phyloP scores from a whole-genome alignment of 2,329 filamentous ascomycete species.

The Penicillium digitatum region DNA sequence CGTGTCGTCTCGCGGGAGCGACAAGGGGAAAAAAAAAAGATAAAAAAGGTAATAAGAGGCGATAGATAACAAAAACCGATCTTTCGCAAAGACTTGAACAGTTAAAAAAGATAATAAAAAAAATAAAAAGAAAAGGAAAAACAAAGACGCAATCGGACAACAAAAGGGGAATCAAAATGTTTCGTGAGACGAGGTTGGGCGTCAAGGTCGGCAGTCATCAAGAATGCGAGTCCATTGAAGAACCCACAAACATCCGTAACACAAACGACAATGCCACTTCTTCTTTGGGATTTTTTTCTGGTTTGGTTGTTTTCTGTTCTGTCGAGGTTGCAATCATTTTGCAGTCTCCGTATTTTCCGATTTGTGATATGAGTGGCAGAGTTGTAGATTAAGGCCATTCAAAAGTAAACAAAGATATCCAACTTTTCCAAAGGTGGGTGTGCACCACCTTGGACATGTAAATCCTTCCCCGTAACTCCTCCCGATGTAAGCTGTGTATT shows the following conservation, averaged over 20 bases:
- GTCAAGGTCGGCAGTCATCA: slow-evolving; percentile 33
- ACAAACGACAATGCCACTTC: slow-evolving; percentile 19
- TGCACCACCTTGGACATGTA: neutral
- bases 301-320: slow-evolving; percentile 13
- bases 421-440: neutral
- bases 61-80: slow-evolving; percentile 26
- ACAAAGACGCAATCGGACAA: slow-evolving; percentile 27
- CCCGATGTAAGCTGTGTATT: neutral
- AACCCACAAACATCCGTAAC: slow-evolving; percentile 26
- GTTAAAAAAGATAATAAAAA: slow-evolving; percentile 8
- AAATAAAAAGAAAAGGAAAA: slow-evolving; percentile 9
- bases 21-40: too few species aligned
- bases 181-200: slow-evolving; percentile 39
- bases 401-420: slow-evolving; percentile 2
- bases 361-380: neutral
- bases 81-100: slow-evolving; percentile 24
- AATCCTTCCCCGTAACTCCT: neutral
- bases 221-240: slow-evolving; percentile 25
- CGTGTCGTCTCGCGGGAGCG: slow-evolving; percentile 24
- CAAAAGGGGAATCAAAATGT: slow-evolving; percentile 41
- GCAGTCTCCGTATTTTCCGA: slow-evolving; percentile 2
- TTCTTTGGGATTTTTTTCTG: slow-evolving; percentile 18
- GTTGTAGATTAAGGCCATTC: slow-evolving; percentile 7
- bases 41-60: slow-evolving; percentile 15
- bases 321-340: slow-evolving; percentile 15